These are phyloP conservation scores for Pichia cephalocereana DNA, from an alignment of 805 yeast genomes.

Conservation along the genomic window DNA sequence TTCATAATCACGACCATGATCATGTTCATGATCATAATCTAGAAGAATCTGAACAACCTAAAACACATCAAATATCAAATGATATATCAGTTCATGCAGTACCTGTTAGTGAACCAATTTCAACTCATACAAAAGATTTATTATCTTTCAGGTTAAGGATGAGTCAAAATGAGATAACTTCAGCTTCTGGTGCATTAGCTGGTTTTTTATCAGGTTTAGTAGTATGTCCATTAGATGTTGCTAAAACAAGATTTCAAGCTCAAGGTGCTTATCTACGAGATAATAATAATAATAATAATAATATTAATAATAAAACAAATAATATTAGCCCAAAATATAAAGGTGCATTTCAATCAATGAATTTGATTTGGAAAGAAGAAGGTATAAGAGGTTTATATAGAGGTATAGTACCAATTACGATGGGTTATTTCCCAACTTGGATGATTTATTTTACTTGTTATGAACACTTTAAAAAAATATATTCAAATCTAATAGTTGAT, in stretches of 20 bases:
- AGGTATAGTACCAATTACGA: constrained; percentile 83
- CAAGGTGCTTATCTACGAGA: constrained; percentile 47
- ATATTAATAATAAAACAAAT: constrained; percentile 6
- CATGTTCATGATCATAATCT: not conserved
- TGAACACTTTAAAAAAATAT: constrained; percentile 57
- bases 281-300: constrained; percentile 5
- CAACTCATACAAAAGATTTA: constrained; percentile 10
- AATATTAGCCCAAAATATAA: constrained; percentile 30
- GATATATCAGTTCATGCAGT: constrained; percentile 12
- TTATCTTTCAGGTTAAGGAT: constrained; percentile 11
- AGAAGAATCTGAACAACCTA: constrained; percentile 5
- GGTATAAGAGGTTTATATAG: constrained; percentile 79
- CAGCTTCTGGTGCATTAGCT: constrained; percentile 87
- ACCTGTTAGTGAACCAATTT: constrained; percentile 8
- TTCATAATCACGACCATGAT: too few species aligned
- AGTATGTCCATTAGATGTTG: constrained; percentile 94
- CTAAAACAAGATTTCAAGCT: constrained; percentile 89
- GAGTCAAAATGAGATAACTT: constrained; percentile 42
- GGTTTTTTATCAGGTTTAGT: constrained; percentile 83
- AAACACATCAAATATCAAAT: constrained; percentile 8
- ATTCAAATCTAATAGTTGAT: constrained; percentile 15
- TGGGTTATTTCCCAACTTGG: constrained; percentile 98
- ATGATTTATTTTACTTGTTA: constrained; percentile 89
- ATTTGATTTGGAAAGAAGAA: constrained; percentile 63
- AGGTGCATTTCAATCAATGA: constrained; percentile 57